Evolutionary conservation across 805 yeast species (phyloP).

Genomic region (Schizosaccharomyces octosporus): DNA sequence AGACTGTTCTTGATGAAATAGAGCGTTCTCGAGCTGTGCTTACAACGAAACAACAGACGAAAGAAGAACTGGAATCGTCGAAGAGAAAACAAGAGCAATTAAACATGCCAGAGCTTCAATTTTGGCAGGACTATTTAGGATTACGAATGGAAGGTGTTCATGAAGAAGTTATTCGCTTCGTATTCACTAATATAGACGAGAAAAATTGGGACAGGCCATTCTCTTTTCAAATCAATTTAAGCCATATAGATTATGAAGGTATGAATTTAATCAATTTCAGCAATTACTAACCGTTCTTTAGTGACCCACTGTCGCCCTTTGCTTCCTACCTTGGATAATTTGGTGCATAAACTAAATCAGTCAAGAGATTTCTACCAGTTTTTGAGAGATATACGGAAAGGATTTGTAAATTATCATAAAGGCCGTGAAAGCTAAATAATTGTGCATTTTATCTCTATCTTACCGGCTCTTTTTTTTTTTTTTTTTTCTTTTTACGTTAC

Average conservation of each 20-base stretch:
- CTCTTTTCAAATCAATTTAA: constrained; percentile 22
- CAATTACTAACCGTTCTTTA: neutral
- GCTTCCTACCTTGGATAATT: constrained; percentile 4
- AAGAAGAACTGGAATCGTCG: constrained; percentile 6
- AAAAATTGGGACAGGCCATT: constrained; percentile 20
- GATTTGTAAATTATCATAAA: constrained; percentile 6
- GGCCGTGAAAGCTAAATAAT: too few species aligned
- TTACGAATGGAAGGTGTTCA: constrained; percentile 26
- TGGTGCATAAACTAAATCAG: constrained; percentile 9
- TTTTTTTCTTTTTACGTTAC: too few species aligned
- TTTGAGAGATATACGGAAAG: constrained; percentile 11
- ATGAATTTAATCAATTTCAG: constrained; percentile 5
- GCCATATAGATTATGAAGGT: constrained; percentile 19
- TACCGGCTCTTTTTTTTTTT: too few species aligned
- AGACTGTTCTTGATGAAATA: neutral
- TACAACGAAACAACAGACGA: neutral
- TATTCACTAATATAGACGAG: constrained; percentile 25
- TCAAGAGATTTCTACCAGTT: constrained; percentile 11
- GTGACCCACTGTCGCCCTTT: neutral
- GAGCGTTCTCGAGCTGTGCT: neutral
- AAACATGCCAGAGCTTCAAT: constrained; percentile 27
- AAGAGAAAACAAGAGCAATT: constrained; percentile 21
- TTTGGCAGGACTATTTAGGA: constrained; percentile 32
- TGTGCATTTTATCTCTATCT: too few species aligned
- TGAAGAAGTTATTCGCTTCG: constrained; percentile 23